Base-by-base conservation (phyloP, 495 filamentous ascomycete species). In the Usnea hakonensis region DNA sequence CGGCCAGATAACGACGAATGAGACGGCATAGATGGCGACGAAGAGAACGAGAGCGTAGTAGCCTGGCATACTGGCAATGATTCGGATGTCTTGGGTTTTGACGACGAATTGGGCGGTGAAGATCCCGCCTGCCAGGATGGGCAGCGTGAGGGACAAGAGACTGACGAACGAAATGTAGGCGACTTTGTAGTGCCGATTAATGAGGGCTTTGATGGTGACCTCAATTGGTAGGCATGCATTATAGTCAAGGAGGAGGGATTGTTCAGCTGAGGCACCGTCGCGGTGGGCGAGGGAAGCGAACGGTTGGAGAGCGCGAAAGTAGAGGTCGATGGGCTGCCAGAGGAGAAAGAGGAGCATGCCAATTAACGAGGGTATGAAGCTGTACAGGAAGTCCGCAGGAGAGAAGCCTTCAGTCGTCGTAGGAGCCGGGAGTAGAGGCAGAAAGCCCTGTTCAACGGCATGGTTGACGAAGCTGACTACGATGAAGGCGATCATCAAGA, bases 321-420 rank as follows among this genome's bases (percentile, higher is more conserved):
- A 84, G 61, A 85, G 76, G 71, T 95, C 90, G 62, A 96, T 80
- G 16, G 86, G 78, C 64, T 92, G 88, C 77, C 88, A 89, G 60
- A 81, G 75, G 50, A 96, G 86, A 74, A 89, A 91, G 30, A 91
- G 72, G 32, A 90, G 60, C 67, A 88, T 87, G 26, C 88, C 91
- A 19, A 95, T 77, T 2, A 91, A 61, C 2, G 86, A 84, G 0
- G 91, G 91, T 57, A 96, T 65, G 71, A 96, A 94, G 71, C 84
- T 86, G 78, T 90, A 96, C 56, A 95, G 74, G 76, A 96, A 96
- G 73, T 95, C 88, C 53, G 91, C 89, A 10, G 89, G 75, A 7
- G 90, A 94, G 70, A 92, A 96, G 38, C 87, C 90, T 38, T 75
- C 76, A 0, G 74, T 67, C 16, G 79, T 80, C 9, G 89, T 85